Percentiles rank a stretch among this genome's conserved stretches.
These are phyloP conservation scores for Monilinia polystroma DNA, from an alignment of 2,329 filamentous ascomycete genomes.

Conservation along the genomic window DNA sequence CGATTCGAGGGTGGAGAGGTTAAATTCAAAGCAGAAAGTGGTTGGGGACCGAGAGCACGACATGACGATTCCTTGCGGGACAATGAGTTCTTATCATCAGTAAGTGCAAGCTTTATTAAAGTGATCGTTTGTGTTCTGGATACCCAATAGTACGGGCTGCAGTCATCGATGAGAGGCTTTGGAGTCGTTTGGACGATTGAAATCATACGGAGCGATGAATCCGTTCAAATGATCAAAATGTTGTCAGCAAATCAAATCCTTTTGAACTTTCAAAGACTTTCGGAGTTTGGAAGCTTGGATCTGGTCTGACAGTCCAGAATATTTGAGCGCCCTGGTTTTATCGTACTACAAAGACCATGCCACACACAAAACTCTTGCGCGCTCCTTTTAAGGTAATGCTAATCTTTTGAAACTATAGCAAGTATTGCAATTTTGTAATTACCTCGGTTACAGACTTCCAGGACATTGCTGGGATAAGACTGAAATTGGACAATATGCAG, in stretches of 20 bases:
- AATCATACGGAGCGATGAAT: too few species aligned
- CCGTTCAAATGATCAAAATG: too few species aligned
- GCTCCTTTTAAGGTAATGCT: neutral
- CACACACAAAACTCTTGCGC: neutral
- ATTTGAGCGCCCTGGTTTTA: too few species aligned
- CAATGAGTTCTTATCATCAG: slow-evolving; percentile 15
- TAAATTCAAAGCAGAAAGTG: slow-evolving; percentile 3
- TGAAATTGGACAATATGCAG: slow-evolving; percentile 12
- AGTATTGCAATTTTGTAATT: slow-evolving; percentile 18
- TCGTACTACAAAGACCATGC: neutral
- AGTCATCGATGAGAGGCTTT: too few species aligned
- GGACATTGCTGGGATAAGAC: slow-evolving; percentile 13
- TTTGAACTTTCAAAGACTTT: too few species aligned
- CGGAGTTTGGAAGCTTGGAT: too few species aligned
- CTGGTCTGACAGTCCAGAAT: too few species aligned
- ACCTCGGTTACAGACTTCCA: slow-evolving; percentile 7
- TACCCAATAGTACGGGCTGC: too few species aligned
- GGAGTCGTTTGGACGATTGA: too few species aligned
- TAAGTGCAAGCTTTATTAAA: neutral
- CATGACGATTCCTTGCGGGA: slow-evolving; percentile 1
- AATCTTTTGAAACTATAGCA: neutral
- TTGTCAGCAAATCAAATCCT: too few species aligned
- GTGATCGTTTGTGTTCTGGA: neutral
- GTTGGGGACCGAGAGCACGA: neutral
- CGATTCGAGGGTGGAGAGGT: neutral